Percentiles rank a stretch among this genome's conserved stretches.
Evolutionary conservation across 1,139 yeast genomes (phyloP).

Genomic region (Magnusiomyces paraingens): DNA sequence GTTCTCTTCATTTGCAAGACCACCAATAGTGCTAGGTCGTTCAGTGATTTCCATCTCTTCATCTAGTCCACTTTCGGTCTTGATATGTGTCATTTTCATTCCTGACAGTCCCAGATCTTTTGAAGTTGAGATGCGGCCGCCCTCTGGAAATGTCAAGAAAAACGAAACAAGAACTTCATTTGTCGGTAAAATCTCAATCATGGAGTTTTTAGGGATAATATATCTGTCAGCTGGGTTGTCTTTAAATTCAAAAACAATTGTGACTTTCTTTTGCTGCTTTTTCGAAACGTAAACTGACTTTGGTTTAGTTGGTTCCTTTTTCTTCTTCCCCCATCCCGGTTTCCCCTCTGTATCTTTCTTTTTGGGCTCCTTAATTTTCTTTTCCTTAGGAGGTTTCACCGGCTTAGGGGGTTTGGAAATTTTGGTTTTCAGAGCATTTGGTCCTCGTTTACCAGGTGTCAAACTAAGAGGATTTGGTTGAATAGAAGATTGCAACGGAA

Average conservation of each 20-base stretch:
- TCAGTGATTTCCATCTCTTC: constrained; percentile 22
- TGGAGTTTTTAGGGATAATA: constrained; percentile 65
- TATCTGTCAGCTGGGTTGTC: constrained; percentile 76
- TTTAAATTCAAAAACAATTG: constrained; percentile 73
- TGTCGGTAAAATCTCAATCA: constrained; percentile 54
- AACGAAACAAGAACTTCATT: constrained; percentile 59
- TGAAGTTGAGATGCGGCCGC: constrained; percentile 16
- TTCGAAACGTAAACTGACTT: constrained; percentile 23
- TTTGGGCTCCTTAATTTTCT: constrained; percentile 8
- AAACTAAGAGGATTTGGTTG: neutral
- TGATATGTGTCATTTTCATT: constrained; percentile 3
- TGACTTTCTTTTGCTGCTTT: constrained; percentile 49
- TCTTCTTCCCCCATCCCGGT: constrained; percentile 11
- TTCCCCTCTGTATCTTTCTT: constrained; percentile 14
- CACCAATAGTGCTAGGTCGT: constrained; percentile 20
- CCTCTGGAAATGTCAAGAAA: constrained; percentile 39
- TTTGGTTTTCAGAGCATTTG: constrained; percentile 9
- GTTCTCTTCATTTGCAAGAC: neutral
- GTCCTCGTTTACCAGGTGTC: constrained; percentile 6
- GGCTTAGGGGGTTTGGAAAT: constrained; percentile 23
- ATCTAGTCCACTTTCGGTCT: constrained; percentile 24
- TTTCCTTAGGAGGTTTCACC: constrained; percentile 20
- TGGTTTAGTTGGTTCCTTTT: constrained; percentile 17
- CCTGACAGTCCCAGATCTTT: constrained; percentile 12
- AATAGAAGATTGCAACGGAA: neutral